phyloP scores from a whole-genome alignment of 2,329 filamentous ascomycete species.

The Pseudogymnoascus sp. region DNA sequence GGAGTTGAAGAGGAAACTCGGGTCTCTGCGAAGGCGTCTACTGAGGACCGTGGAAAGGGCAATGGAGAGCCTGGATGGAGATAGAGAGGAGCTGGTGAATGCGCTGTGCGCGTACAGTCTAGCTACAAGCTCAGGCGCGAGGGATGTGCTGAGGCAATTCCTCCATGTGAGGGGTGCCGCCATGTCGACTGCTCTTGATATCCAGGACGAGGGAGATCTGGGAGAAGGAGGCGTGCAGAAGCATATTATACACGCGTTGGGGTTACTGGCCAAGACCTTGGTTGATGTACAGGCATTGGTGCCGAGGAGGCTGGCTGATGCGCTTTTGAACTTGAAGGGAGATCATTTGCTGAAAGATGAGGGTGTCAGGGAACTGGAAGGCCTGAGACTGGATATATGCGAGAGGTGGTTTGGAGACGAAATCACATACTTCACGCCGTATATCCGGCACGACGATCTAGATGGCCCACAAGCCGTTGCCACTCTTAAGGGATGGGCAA shows the following conservation, averaged over 20 bases:
- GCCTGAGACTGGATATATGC: conserved; percentile 69
- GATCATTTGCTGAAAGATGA: conserved; percentile 65
- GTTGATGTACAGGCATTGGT: conserved; percentile 70
- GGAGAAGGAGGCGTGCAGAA: conserved; percentile 46
- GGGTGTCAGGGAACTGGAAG: conserved; percentile 57
- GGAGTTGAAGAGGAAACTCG: conserved; percentile 56
- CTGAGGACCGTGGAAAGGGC: conserved; percentile 62
- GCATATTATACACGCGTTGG: conserved; percentile 42
- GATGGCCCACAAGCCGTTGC: conserved; percentile 52
- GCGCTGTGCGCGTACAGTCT: conserved; percentile 77
- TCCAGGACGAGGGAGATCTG: conserved; percentile 36
- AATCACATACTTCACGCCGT: conserved; percentile 78
- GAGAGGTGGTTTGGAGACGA: conserved; percentile 76
- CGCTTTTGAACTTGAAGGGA: conserved; percentile 61
- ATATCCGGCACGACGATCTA: conserved; percentile 74
- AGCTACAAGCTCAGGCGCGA: conserved; percentile 69
- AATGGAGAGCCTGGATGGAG: conserved; percentile 50
- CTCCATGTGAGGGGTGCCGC: conserved; percentile 64
- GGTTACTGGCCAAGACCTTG: conserved; percentile 69
- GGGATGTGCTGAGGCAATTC: conserved; percentile 73
- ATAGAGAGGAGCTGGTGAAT: conserved; percentile 52
- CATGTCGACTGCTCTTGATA: conserved; percentile 55
- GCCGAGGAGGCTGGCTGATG: conserved; percentile 63
- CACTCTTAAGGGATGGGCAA: conserved; percentile 58
- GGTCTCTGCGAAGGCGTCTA: conserved; percentile 54